Evolutionary conservation across 441 rosid species (phyloP), one percentile per base, ranked within the genome.

Genomic region (Populus hybrid): DNA sequence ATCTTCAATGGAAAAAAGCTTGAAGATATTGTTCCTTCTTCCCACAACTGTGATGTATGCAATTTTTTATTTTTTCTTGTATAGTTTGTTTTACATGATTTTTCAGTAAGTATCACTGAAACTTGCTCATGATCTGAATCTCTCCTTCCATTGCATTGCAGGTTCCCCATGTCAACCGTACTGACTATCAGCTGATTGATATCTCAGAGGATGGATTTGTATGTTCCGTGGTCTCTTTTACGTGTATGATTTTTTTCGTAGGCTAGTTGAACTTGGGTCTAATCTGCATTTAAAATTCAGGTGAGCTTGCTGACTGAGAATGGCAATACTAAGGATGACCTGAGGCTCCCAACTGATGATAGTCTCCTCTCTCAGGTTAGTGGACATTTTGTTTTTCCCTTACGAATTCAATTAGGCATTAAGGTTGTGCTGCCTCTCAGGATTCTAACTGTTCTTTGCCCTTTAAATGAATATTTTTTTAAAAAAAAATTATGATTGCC

Each of bases 191-290:
- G 90, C 86, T 94, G 83, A 96, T 94, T 89, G 98, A 94, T 79
- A 96, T 94, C 81, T 94, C 96, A 71, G 99, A 94, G 86, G 97
- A 95, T 85, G 97, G 98, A 82, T 94, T 94, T 88, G 99, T 95
- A 81, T 30, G 68, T 35, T 42, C 30, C 8, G 23, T 6, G 26
- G 65, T 19, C 38, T 61, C 24, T 64, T 61, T 36, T 66, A 72
- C 21, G 11, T 73, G 23, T 19, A 69, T n/a, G 1, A 9, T 18
- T 38, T 64, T 16, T 18, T 46, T 3, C 4, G 24, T 28, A 32
- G 7, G 59, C 34, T 73, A 32, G 6, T 11, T 19, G 10, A 18
- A 66, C 5, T 24, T 34, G 12, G 3, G 7, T 19, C 24, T 71
- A 18, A 35, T 75, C 18, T 30, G 53, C 2, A 11, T 24, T 26